Evolutionary conservation across 2,329 filamentous ascomycete species (phyloP), one percentile per base, ranked within the genome.

Genomic region (Botrytis paeoniae): DNA sequence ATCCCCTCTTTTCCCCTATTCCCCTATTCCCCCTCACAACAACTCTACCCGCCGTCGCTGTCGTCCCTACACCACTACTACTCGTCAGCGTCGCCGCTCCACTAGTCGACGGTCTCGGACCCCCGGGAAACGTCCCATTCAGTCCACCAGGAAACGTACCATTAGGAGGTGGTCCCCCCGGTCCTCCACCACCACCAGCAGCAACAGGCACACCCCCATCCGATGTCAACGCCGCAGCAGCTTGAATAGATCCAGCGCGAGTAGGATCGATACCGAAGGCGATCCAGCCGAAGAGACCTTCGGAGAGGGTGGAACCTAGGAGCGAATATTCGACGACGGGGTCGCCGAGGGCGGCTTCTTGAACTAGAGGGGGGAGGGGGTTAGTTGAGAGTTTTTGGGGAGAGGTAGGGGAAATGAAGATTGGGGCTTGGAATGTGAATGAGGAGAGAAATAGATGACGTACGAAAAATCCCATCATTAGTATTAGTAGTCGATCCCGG

Each of bases 261-360:
- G 79, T 80, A 6, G 78, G 62, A 74, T 85, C 82, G 39, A 87
- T 82, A 22, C 83, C 85, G 48, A 87, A 78, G 0, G 82, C 81
- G 74, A 87, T 85, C 85, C 85, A 87, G 25, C 81, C 84, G 68
- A 87, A 80, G 39, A 87, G 75, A 43, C 86, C 86, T 71, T 87
- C 85, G 0, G 78, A 75, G 18, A 85, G 77, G 39, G 81, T 79
- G 35, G 87, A 84, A 1, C 87, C 86, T 4, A 89, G 82, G 18
- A 85, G 82, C 12, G 86, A 83, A 74, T 87, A 88, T 77, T 89
- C 83, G 70, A 87, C 81, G 76, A 88, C 83, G 1, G 87, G 88
- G 76, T 87, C 86, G 1, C 69, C 69, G 43, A 70, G 32, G 16
- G 57, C 43, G 57, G 69, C 69, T 62, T 62, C 57, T 63, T 70